Percentiles rank a stretch among this genome's conserved stretches.
phyloP scores from a whole-genome alignment of 345 rosid genomes.

The Populus nigra region DNA sequence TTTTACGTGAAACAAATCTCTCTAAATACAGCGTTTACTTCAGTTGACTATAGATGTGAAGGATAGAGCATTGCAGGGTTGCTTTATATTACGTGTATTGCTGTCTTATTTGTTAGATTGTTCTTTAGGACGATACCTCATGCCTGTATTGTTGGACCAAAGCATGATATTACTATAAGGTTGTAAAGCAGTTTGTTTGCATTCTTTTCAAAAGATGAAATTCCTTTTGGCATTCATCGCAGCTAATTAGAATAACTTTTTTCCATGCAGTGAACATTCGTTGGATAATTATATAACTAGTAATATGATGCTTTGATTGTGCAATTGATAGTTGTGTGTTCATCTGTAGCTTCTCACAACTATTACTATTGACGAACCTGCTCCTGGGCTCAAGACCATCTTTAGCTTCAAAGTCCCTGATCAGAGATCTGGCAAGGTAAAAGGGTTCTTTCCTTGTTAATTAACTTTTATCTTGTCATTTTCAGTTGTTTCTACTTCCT shows the following conservation, averaged over 20 bases:
- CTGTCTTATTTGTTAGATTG: background rate
- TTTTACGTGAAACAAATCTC: background rate
- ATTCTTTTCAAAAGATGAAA: background rate
- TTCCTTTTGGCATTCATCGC: background rate
- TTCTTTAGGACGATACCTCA: background rate
- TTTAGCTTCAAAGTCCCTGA: constrained; percentile 81
- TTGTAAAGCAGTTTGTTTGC: background rate
- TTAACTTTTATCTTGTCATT: background rate
- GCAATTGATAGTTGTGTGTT: constrained; percentile 1
- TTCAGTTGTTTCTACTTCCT: background rate
- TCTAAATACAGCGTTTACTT: background rate
- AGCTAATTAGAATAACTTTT: background rate
- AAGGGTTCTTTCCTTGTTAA: background rate
- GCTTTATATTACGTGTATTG: background rate
- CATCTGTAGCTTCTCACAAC: constrained; percentile 69
- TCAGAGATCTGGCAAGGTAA: constrained; percentile 91
- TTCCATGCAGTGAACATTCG: background rate
- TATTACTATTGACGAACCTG: constrained; percentile 76
- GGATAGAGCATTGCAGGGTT: background rate
- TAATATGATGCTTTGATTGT: background rate
- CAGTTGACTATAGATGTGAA: background rate
- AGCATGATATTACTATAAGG: background rate
- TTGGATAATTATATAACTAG: background rate
- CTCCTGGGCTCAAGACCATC: constrained; percentile 89
- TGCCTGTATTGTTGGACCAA: background rate